A percentile compares a stretch with the other conserved stretches of the same genome.
Evolutionary conservation across 2,329 filamentous ascomycete genomes (phyloP).

Genomic region (Graphilbum sp.): DNA sequence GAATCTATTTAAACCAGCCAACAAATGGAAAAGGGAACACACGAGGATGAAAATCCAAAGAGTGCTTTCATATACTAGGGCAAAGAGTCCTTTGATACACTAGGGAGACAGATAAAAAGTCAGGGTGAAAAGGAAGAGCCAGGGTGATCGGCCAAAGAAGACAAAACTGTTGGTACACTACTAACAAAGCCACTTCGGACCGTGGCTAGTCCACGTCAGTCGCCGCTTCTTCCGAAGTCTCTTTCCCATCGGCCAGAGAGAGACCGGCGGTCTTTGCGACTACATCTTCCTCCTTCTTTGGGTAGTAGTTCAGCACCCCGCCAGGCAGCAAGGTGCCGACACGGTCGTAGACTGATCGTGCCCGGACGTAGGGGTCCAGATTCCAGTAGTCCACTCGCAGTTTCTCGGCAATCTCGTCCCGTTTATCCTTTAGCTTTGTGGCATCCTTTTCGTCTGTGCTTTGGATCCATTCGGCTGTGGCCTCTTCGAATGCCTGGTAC

Average conservation of each 20-base stretch:
- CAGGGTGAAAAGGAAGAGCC: too few species aligned
- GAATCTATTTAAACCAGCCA: too few species aligned
- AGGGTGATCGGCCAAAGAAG: too few species aligned
- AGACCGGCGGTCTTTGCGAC: neutral
- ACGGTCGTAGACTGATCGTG: slow-evolving; percentile 73
- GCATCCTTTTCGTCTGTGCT: slow-evolving; percentile 28
- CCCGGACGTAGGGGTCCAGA: slow-evolving; percentile 73
- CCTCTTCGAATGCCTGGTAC: slow-evolving; percentile 57
- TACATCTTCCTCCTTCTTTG: slow-evolving; percentile 7
- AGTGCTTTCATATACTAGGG: too few species aligned
- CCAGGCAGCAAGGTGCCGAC: slow-evolving; percentile 50
- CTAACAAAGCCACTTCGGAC: too few species aligned
- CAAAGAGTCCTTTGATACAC: too few species aligned
- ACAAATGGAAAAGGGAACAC: too few species aligned
- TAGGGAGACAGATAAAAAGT: too few species aligned
- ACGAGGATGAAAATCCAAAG: too few species aligned
- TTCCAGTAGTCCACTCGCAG: slow-evolving; percentile 71
- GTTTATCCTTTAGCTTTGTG: slow-evolving; percentile 34
- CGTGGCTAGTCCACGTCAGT: slow-evolving; percentile 26
- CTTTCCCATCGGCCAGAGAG: slow-evolving; percentile 8
- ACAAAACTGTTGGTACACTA: too few species aligned
- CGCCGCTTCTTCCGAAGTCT: slow-evolving; percentile 18
- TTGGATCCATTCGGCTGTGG: slow-evolving; percentile 60
- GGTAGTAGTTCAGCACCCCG: slow-evolving; percentile 59
- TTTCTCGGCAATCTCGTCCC: slow-evolving; percentile 43